Evolutionary conservation across 805 yeast species (phyloP), one percentile per base, ranked within the genome.

Genomic region (Metschnikowia kofuensis): DNA sequence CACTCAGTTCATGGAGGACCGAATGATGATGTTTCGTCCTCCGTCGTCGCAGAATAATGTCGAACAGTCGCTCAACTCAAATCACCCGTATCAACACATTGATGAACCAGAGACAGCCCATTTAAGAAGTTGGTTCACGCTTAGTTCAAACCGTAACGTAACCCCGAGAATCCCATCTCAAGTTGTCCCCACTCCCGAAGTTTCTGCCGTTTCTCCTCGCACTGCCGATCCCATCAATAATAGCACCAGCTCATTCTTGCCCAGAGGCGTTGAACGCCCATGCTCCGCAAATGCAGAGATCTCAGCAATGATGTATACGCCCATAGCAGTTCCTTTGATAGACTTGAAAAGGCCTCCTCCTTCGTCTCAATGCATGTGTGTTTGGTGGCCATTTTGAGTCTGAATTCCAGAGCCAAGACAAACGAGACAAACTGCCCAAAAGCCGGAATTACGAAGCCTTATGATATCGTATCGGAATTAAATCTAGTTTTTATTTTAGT

Each of bases 41-140:
- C 16, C 56, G 1, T 47, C 52, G 29, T 55, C 59, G 1, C 59
- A 55, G 29, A 53, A 56, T 42, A 53, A 53, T 34, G 47, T 51
- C 7, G 59, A 55, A 21, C 42, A 44, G 27, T 39, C 57, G 4
- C 49, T 55, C 21, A 38, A 48, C 38, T 44, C 32, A 1, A 42
- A 15, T 26, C 60, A 56, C 31, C 60, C 60, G 2, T 56, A 53
- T 44, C 60, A 56, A 42, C 36, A 41, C 7, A 35, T 34, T 3
- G 47, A 32, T n/a, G 51, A 38, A n/a, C 32, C 32, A 14, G 43
- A 45, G 13, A 35, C 42, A 14, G 14, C 34, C 11, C 51, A 31
- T 4, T 28, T 43, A 27, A 30, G 48, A 32, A 39, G 45, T 38
- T 42, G 49, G 51, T 50, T 48, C 34, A 42, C 45, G 7, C 40